These are phyloP conservation scores for Phaeosphaeriaceae sp. DNA, from an alignment of 2,329 filamentous ascomycete genomes.

Conservation along the genomic window DNA sequence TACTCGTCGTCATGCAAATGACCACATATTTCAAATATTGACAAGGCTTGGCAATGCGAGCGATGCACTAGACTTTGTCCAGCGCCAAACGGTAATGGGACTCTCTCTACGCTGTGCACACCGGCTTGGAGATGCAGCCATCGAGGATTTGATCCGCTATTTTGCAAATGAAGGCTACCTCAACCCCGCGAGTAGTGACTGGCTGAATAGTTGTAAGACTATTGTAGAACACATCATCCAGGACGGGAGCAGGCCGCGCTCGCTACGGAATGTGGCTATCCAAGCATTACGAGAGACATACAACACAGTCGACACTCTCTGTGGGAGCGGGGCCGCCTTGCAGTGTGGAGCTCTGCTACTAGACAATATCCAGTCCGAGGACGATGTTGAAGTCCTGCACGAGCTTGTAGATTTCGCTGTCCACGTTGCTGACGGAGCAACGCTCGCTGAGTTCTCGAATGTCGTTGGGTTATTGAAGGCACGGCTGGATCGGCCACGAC, in stretches of 20 bases:
- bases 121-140: conserved; percentile 69
- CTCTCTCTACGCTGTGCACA: conserved; percentile 69
- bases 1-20: conserved; percentile 23
- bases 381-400: conserved; percentile 68
- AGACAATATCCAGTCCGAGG: conserved; percentile 66
- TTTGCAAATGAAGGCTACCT: conserved; percentile 73
- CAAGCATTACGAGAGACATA: conserved; percentile 62
- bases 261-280: conserved; percentile 68
- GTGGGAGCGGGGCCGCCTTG: conserved; percentile 63
- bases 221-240: conserved; percentile 70
- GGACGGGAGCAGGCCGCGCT: conserved; percentile 64
- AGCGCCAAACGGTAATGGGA: conserved; percentile 69
- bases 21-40: conserved; percentile 36
- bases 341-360: conserved; percentile 68
- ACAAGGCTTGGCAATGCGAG: conserved; percentile 37
- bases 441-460: conserved; percentile 63
- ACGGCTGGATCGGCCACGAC: conserved; percentile 33
- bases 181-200: conserved; percentile 72
- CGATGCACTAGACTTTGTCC: conserved; percentile 60
- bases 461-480: conserved; percentile 52
- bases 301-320: conserved; percentile 60
- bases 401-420: conserved; percentile 69
- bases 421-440: conserved; percentile 66
- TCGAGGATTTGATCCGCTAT: conserved; percentile 69
- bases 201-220: conserved; percentile 68